These are phyloP conservation scores for Mycena filopes DNA, from an alignment of 768 basidiomycete species.

Conservation along the genomic window DNA sequence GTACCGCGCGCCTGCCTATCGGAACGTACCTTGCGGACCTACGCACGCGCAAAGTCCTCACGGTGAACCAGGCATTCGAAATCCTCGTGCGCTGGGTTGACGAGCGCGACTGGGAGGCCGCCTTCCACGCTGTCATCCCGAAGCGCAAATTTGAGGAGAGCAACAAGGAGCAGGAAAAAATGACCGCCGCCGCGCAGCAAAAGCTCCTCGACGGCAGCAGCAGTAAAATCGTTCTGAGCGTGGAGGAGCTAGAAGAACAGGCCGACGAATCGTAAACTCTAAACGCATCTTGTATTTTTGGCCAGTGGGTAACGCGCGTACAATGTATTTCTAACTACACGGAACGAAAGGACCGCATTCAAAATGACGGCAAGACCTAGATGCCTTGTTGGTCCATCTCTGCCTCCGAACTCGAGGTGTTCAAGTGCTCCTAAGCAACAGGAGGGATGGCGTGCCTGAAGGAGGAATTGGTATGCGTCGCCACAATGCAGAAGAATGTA, in stretches of 20 bases:
- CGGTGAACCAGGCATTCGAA: conserved; percentile 96
- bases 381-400: no score
- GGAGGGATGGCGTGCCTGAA: no score
- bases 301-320: neutral
- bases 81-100: conserved; percentile 93
- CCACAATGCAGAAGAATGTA: no score
- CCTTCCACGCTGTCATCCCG: conserved; percentile 91
- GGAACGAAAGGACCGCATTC: no score
- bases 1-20: conserved; percentile 93
- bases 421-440: no score
- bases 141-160: conserved; percentile 82
- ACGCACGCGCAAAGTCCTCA: conserved; percentile 93
- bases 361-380: no score
- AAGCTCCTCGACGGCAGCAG: conserved; percentile 23
- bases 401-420: no score
- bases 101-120: conserved; percentile 84
- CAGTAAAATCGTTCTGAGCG: conserved; percentile 22
- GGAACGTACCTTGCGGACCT: conserved; percentile 88
- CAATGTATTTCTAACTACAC: conserved; percentile 14
- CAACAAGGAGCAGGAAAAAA: conserved; percentile 31
- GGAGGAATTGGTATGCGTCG: no score
- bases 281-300: conserved; percentile 14
- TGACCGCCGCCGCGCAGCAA: neutral
- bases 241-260: conserved; percentile 31
- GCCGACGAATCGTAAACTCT: conserved; percentile 7